Evolutionary conservation across 1,284 basidiomycete genomes (phyloP).

Genomic region (Ceratobasidium sp.): DNA sequence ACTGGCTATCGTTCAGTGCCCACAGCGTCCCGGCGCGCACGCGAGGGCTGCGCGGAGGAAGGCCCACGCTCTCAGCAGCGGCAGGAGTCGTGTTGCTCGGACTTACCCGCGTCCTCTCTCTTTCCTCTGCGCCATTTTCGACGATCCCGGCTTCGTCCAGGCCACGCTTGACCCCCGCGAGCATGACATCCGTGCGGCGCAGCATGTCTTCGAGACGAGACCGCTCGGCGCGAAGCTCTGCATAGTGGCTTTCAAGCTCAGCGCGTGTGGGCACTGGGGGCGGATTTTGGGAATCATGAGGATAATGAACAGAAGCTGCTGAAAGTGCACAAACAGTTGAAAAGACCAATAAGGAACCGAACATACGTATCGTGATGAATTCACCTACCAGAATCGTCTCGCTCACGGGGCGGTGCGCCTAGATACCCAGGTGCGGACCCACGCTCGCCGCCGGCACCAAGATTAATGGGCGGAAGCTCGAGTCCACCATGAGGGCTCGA

Average conservation of each 20-base stretch:
- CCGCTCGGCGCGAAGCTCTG: slow-evolving; percentile 69
- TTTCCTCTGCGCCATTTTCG: slow-evolving; percentile 35
- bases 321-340: slow-evolving; percentile 26
- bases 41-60: slow-evolving; percentile 44
- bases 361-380: slow-evolving; percentile 44
- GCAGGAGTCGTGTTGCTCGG: slow-evolving; percentile 18
- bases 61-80: slow-evolving; percentile 39
- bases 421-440: slow-evolving; percentile 38
- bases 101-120: slow-evolving; percentile 44
- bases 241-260: slow-evolving; percentile 77
- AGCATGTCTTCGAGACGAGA: slow-evolving; percentile 73
- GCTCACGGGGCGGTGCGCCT: slow-evolving; percentile 42
- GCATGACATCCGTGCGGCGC: slow-evolving; percentile 74
- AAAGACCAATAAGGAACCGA: slow-evolving; percentile 48
- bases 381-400: slow-evolving; percentile 38
- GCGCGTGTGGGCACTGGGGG: slow-evolving; percentile 59
- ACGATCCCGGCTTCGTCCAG: slow-evolving; percentile 65
- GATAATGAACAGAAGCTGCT: slow-evolving; percentile 43
- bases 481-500: slow-evolving; percentile 42
- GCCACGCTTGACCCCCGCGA: slow-evolving; percentile 73
- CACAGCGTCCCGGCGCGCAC: slow-evolving; percentile 31
- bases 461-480: slow-evolving; percentile 42
- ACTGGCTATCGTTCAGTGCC: slow-evolving; percentile 31
- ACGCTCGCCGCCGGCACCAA: slow-evolving; percentile 36
- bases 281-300: slow-evolving; percentile 61